Evolutionary conservation across 179 eudicot species (phyloP).

Genomic region (Beta lomatogona): DNA sequence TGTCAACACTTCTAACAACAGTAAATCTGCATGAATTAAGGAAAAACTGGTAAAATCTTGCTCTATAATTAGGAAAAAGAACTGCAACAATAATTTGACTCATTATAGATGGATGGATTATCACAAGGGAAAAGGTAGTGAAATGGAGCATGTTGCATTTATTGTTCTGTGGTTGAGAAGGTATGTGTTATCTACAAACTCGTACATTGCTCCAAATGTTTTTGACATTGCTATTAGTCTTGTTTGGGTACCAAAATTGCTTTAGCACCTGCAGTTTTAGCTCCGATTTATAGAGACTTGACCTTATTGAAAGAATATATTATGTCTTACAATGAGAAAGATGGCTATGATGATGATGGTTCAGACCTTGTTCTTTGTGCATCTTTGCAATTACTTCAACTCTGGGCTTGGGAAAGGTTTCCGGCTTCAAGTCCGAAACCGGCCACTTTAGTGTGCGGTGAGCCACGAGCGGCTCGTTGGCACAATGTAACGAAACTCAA

Average conservation of each 20-base stretch:
- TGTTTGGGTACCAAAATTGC: constrained; percentile 42
- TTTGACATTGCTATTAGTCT: constrained; percentile 40
- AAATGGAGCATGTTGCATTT: constrained; percentile 46
- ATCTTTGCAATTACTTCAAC: no score
- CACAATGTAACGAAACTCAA: no score
- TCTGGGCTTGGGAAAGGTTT: no score
- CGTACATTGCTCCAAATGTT: background rate
- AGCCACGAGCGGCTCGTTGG: no score
- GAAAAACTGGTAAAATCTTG: constrained; percentile 4
- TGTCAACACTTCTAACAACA: background rate
- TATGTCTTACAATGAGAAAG: no score
- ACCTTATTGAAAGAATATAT: no score
- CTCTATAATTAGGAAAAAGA: background rate
- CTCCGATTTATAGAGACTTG: no score
- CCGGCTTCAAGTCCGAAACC: constrained; percentile 29
- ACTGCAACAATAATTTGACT: background rate
- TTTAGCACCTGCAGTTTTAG: constrained; percentile 46
- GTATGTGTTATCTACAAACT: constrained; percentile 34
- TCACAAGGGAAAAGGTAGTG: constrained; percentile 34
- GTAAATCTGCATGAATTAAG: constrained; percentile 2
- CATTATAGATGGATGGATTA: constrained; percentile 22
- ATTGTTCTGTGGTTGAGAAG: constrained; percentile 49
- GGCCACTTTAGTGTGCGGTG: background rate
- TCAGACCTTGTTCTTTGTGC: no score
- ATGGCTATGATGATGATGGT: no score